Base-by-base conservation (phyloP, 1,284 basidiomycete species). In the Marasmius fiardii region DNA sequence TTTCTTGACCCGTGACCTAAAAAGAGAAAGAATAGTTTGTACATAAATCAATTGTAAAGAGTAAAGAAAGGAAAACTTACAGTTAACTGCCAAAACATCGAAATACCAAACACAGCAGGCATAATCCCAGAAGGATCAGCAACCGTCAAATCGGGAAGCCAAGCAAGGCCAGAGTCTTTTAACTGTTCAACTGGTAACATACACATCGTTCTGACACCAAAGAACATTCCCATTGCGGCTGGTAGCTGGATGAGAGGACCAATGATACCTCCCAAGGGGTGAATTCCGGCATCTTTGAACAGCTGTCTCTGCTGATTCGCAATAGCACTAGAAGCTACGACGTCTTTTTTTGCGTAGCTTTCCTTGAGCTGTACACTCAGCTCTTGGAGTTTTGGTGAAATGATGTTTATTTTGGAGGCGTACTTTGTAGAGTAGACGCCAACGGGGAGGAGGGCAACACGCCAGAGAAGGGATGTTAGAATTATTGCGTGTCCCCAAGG, bases 401-500 rank as follows among this genome's bases (percentile, higher is more conserved):
- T 61, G 74, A 88, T 63, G 72, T 81, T 67, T 33, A 98, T 77
- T n/a, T 83, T 80, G 2, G 86, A 82, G 6, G 85, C 79, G 67
- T 88, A 87, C 56, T 83, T 85, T 61, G 88, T 73, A 53, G 81
- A 81, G 43, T 78, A 74, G 57, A 95, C 72, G 28, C 85, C 75
- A 63, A 93, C 75, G 2, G 92, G 93, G 53, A 95, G 71, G 45
- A 95, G 76, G 33, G 81, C 61, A 4, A 84, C 57, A 35, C 92
- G 89, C 71, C 92, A 85, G 62, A 84, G 68, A 11, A 91, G 63
- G 20, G 90, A 88, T 47, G 88, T 83, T 5, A 78, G 73, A 33
- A 93, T 74, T 70, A 98, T 93, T 31, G 86, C 88, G 69, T 83
- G 86, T 78, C 93, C 92, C 92, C 93, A 95, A 2, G 92, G 90